Evolutionary conservation across 2,329 filamentous ascomycete genomes (phyloP), one percentile per base, ranked within the genome.

Genomic region (Botryosphaeria dothidea): DNA sequence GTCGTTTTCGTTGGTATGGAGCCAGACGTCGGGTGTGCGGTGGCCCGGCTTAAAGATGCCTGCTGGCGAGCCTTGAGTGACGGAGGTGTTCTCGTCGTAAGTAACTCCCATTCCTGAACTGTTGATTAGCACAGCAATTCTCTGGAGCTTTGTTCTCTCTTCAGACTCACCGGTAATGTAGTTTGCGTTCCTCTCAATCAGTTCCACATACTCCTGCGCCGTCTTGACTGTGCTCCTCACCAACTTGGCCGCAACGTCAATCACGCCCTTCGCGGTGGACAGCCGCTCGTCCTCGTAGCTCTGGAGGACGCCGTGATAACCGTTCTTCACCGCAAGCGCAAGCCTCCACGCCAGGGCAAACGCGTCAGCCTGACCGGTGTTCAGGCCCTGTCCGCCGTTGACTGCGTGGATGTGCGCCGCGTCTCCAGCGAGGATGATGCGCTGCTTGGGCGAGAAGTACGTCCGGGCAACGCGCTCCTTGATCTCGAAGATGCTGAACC

Each of bases 401-500:
- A 70, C 68, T 23, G 69, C 69, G 62, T 71, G 68, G 23, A 71
- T 68, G 61, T 71, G 69, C 11, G 69, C 69, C 3, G 69, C 66
- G 58, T 71, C 69, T 49, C 69, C 69, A 15, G 68, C 69, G 17
- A 71, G 65, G 17, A 69, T 64, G 62, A 67, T 67, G 56, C 68
- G 69, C 4, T 66, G 64, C 19, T 45, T 49, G 23, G 67, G 68
- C 38, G 68, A 66, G 17, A 69, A 45, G 57, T 69, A 67, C 21
- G 66, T 67, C 5, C 56, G 49, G 7, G 68, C 69, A 17, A 70
- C 65, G 21, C 69, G 69, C 56, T 70, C 69, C 58, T 69, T 69
- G 67, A 70, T 79, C 34, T 81, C 79, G 54, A 83, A 84, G 4
- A 80, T 82, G 67, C 81, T 83, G 69, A 82, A 84, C 82, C 82